Base-by-base conservation (phyloP, 495 filamentous ascomycete species). In the Penicillium soppii region DNA sequence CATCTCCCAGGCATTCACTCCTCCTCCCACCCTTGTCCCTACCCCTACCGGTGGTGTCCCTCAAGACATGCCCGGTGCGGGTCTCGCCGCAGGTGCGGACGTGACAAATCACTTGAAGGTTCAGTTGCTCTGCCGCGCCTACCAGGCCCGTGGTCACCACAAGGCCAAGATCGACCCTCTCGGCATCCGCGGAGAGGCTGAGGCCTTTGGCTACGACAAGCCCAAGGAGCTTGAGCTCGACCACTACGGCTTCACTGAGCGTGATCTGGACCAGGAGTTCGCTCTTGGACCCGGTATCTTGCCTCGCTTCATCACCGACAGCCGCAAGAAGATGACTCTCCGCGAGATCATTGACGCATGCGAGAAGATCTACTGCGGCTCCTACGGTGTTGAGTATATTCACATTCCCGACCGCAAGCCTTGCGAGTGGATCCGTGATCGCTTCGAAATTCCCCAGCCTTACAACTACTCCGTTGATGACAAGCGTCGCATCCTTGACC, bases 81-180 rank as follows among this genome's bases (percentile, higher is more conserved):
- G 86, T 43, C 76, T 85, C 49, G 84, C 86, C 32, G 73, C 87
- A 51, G 90, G 88, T 57, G 80, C 88, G 39, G 89, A 97, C 70
- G 83, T 97, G 59, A 92, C 86, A 49, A 95, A 96, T 67, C 94
- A 97, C 77, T 80, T 98, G 76, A 98, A 98, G 78, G 95, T 97
- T 35, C 94, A 98, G 76, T 81, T 98, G 17, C 79, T 98, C 25
- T 90, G 95, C 37, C 90, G 94, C 62, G 94, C 95, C 43, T 98
- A 97, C 77, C 94, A 98, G 77, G 91, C 95, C 53, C 88, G 94
- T 62, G 94, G 94, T 52, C 94, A 98, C 72, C 91, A 97, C 82
- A 96, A 96, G 78, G 92, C 94, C 50, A 90, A 90, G 66, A 97
- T 95, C 55, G 94, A 98, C 66, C 94, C 94, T 47, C 84, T 98